Conservation (phyloP, 805 yeast genomes). For the Candida methanosorbosa region DNA sequence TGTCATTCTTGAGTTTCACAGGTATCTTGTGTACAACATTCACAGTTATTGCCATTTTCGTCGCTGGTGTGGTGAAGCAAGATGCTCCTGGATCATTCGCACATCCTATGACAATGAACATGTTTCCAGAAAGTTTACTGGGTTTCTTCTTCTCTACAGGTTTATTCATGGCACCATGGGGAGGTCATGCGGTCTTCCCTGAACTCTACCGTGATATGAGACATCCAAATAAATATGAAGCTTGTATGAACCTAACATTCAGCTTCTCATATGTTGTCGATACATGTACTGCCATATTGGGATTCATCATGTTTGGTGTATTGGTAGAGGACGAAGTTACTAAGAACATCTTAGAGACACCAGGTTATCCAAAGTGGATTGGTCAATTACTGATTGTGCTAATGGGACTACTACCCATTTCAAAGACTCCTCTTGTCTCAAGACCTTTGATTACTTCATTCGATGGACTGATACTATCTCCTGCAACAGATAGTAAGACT, state of each 20-base stretch:
- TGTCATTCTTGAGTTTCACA: constrained; percentile 58
- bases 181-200: constrained; percentile 78
- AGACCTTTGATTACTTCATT: constrained; percentile 72
- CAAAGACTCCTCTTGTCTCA: constrained; percentile 77
- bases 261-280: constrained; percentile 53
- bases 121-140: constrained; percentile 49
- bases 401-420: constrained; percentile 76
- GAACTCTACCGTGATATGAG: constrained; percentile 66
- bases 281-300: constrained; percentile 53
- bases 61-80: constrained; percentile 55
- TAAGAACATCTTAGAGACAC: constrained; percentile 31
- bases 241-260: constrained; percentile 50
- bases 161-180: constrained; percentile 71
- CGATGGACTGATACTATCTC: constrained; percentile 27
- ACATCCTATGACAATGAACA: constrained; percentile 51
- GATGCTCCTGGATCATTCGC: constrained; percentile 69
- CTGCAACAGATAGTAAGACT: neutral
- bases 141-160: constrained; percentile 57
- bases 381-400: constrained; percentile 47
- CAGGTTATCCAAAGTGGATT: constrained; percentile 41
- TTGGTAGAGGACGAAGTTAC: constrained; percentile 44
- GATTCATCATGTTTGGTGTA: constrained; percentile 52
- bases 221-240: constrained; percentile 47
- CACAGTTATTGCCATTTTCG: constrained; percentile 47
- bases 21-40: constrained; percentile 68